Base-by-base conservation (phyloP, 805 yeast genomes). In the Saturnispora serradocipensis region DNA sequence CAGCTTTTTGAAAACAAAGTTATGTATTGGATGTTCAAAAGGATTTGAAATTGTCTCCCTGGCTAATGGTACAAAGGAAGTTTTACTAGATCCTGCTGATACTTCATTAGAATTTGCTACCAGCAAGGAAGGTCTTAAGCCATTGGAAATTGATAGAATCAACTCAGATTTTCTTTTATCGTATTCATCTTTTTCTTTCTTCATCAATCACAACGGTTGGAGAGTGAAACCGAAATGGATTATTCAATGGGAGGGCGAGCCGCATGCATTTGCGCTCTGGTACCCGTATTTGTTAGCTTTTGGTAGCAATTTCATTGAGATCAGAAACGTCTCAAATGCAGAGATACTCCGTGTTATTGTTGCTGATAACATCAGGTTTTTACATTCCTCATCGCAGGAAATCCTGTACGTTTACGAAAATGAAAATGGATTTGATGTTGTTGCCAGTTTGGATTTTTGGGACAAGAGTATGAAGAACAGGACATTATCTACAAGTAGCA, bases 131-230 rank as follows among this genome's bases (percentile, higher is more conserved):
- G 80, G 82, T 2, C 39, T 56, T 2, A 86, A 87, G 61, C 99
- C 99, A 18, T 78, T 89, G 66, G 89, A 95, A 4, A 88, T 93
- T 54, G 95, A 91, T 65, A 78, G 96, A 55, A 81, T 93, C 53
- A 93, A 91, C 53, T 81, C 84, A 50, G 93, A 90, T 69, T 93
- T 91, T 65, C 70, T 93, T 61, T 76, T 93, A 57, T 84, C 90
- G 65, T 93, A 91, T 65, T 81, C 95, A 4, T 97, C 89, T 64
- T 89, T 91, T 65, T 91, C 97, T 45, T 93, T 93, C 67, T 89
- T 87, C 68, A 95, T 93, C 59, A 90, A 93, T 62, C 78, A 86
- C 53, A 90, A 90, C 66, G 99, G 99, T 24, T 93, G 99, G 99
- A 78, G 97, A 59, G 84, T 95, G 18, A 81, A 90, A 56, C 88